Percentiles rank a stretch among this genome's conserved stretches.
phyloP scores from a whole-genome alignment of 208 protist species.

The Acanthamoeba lenticulata region DNA sequence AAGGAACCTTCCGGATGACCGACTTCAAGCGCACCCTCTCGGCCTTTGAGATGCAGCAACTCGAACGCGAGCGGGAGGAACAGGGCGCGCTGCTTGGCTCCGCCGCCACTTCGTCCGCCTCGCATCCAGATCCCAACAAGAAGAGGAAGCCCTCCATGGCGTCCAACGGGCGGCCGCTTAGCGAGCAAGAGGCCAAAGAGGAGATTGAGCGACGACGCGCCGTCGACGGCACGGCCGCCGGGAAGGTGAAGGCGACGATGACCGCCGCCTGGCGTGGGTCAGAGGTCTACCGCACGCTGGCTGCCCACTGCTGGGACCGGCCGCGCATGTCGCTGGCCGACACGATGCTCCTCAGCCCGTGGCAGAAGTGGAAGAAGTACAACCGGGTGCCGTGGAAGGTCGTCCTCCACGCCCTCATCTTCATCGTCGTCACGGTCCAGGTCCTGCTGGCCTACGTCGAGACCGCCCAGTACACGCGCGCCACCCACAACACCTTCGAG shows the following conservation, averaged over 20 bases:
- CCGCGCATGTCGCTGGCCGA: slow-evolving; percentile 62
- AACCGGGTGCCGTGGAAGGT: slow-evolving; percentile 67
- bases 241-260: background rate
- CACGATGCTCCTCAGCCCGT: slow-evolving; percentile 66
- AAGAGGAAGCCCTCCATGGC: background rate
- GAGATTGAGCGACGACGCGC: background rate
- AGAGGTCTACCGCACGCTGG: background rate
- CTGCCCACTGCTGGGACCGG: slow-evolving; percentile 60
- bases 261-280: background rate
- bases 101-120: background rate
- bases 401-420: slow-evolving; percentile 65
- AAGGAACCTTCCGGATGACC: background rate
- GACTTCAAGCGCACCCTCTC: background rate
- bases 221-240: background rate
- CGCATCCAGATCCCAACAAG: background rate
- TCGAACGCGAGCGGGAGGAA: background rate
- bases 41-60: background rate
- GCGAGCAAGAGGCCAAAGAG: background rate
- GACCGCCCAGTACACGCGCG: slow-evolving; percentile 38
- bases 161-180: background rate
- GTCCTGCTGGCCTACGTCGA: slow-evolving; percentile 62
- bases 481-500: slow-evolving; percentile 56
- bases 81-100: background rate
- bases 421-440: slow-evolving; percentile 64
- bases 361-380: slow-evolving; percentile 71